phyloP scores from a whole-genome alignment of 2,329 filamentous ascomycete genomes.

The Allantophomopsis cytisporea region DNA sequence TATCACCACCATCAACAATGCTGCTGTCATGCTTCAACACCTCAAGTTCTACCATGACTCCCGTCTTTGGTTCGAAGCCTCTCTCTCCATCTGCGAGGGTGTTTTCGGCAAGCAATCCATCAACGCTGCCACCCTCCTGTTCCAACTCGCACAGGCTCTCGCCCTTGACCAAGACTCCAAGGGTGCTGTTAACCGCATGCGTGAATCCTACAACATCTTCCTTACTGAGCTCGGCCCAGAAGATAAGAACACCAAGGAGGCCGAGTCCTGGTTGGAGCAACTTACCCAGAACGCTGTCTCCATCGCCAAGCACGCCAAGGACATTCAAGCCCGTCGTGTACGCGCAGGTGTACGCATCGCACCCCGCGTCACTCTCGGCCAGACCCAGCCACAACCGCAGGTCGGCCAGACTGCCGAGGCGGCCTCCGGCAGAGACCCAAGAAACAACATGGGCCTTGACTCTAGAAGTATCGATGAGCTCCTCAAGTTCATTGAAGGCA shows the following conservation, averaged over 20 bases:
- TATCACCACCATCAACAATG: conserved; percentile 98
- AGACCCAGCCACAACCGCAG: conserved; percentile 46
- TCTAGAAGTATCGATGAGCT: conserved; percentile 84
- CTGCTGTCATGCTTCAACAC: conserved; percentile 94
- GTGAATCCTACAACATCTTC: conserved; percentile 95
- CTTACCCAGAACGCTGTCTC: conserved; percentile 90
- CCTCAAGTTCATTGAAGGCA: conserved; percentile 85
- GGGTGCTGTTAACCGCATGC: conserved; percentile 83
- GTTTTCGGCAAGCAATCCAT: conserved; percentile 83
- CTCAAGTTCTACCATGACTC: conserved; percentile 93
- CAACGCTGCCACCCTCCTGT: conserved; percentile 87
- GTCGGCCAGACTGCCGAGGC: conserved; percentile 44
- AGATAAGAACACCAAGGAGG: conserved; percentile 96
- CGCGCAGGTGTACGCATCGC: conserved; percentile 58
- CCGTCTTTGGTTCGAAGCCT: conserved; percentile 91
- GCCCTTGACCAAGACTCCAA: conserved; percentile 94
- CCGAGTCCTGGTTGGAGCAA: conserved; percentile 91
- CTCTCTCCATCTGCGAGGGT: conserved; percentile 75
- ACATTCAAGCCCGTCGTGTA: conserved; percentile 62
- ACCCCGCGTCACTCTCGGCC: conserved; percentile 38
- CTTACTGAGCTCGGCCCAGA: conserved; percentile 71
- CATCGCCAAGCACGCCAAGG: conserved; percentile 88
- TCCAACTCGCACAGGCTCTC: conserved; percentile 92
- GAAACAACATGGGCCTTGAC: conserved; percentile 35
- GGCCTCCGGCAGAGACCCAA: conserved; percentile 17